Evolutionary conservation across 176 grass and related monocot genomes (phyloP).

Genomic region (Phoenix roebelenii): DNA sequence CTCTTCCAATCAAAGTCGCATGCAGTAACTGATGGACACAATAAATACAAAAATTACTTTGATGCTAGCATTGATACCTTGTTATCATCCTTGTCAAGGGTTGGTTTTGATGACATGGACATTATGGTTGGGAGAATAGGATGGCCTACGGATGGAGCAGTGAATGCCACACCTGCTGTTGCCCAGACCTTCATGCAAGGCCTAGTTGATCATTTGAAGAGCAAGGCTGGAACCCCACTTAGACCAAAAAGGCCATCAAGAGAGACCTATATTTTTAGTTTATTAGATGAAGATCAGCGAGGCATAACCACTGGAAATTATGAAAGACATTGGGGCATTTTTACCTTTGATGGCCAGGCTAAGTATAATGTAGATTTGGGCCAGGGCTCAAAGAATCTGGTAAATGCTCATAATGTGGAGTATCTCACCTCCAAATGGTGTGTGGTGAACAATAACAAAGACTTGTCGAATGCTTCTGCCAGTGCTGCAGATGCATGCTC

Average conservation of each 20-base stretch:
- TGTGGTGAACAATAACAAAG: slow-evolving; percentile 73
- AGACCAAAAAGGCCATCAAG: slow-evolving; percentile 57
- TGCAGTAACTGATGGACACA: slow-evolving; percentile 55
- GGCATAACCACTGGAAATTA: slow-evolving; percentile 36
- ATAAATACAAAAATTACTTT: slow-evolving; percentile 75
- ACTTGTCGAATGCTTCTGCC: slow-evolving; percentile 51
- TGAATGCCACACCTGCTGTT: slow-evolving; percentile 61
- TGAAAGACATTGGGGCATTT: slow-evolving; percentile 77
- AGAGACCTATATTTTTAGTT: slow-evolving; percentile 60
- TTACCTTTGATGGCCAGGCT: slow-evolving; percentile 95
- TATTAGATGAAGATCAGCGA: slow-evolving; percentile 76
- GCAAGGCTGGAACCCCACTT: slow-evolving; percentile 71
- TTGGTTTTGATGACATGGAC: slow-evolving; percentile 60
- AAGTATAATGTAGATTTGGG: slow-evolving; percentile 74
- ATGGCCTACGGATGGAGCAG: slow-evolving; percentile 91
- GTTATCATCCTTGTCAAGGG: slow-evolving; percentile 60
- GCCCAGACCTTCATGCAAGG: slow-evolving; percentile 72
- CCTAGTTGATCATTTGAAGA: slow-evolving; percentile 60
- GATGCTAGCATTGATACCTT: slow-evolving; percentile 79
- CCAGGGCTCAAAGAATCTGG: slow-evolving; percentile 58
- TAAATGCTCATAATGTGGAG: slow-evolving; percentile 49
- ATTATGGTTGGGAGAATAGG: slow-evolving; percentile 70
- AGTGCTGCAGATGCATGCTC: slow-evolving; percentile 55
- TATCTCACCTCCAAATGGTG: slow-evolving; percentile 84
- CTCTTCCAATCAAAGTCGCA: slow-evolving; percentile 62